These are phyloP conservation scores for Tolypocladium pustulatum DNA, from an alignment of 2,329 filamentous ascomycete genomes.

Conservation along the genomic window DNA sequence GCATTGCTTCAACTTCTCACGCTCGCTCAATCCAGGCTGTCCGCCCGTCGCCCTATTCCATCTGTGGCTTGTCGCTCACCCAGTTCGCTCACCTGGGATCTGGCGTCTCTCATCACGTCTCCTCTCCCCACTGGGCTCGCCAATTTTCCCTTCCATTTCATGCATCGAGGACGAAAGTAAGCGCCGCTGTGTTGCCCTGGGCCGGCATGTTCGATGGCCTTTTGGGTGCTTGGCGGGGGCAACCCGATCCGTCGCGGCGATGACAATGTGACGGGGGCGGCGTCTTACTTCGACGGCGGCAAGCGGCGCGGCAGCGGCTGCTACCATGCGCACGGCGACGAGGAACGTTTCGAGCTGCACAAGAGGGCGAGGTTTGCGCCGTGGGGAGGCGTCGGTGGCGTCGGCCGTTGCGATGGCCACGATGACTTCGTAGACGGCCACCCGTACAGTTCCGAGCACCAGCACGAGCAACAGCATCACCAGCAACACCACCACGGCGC, in stretches of 20 bases:
- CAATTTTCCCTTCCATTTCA: not conserved
- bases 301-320: not conserved
- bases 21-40: not conserved
- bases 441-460: not conserved
- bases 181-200: not conserved
- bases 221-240: conserved; percentile 26
- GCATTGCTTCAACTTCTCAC: not conserved
- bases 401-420: not conserved
- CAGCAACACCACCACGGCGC: not conserved
- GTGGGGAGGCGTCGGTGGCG: not conserved
- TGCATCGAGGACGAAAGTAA: not conserved
- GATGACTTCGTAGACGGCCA: not conserved
- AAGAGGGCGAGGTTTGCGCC: not conserved
- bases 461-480: not conserved
- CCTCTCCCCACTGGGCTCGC: not conserved
- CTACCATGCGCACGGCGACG: not conserved
- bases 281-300: conserved; percentile 6
- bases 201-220: conserved; percentile 27
- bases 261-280: not conserved
- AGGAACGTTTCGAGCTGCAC: not conserved
- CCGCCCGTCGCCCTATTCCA: not conserved
- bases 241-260: conserved; percentile 11
- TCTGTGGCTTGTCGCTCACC: not conserved
- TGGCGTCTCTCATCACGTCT: not conserved
- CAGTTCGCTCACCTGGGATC: not conserved